A percentile compares a stretch with the other conserved stretches of the same genome.
Evolutionary conservation across 768 basidiomycete species (phyloP).

Genomic region (Podaxis carcinomalis): DNA sequence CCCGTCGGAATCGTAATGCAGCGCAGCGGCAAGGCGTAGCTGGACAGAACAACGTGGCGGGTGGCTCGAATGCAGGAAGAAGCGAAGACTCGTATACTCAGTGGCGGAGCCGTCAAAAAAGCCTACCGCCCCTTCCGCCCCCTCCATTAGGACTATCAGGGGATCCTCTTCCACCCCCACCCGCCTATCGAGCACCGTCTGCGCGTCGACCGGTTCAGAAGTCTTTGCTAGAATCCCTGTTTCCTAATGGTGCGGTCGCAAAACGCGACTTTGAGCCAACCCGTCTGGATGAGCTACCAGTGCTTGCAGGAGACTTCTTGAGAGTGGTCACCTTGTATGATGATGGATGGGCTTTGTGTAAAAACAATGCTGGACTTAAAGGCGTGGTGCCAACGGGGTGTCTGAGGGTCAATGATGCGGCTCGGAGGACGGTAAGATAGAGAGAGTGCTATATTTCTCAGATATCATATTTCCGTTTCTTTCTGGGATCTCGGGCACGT

Average conservation of each 20-base stretch:
- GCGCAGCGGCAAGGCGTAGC: background rate
- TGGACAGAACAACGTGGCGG: background rate
- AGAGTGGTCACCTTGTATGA: conserved; percentile 58
- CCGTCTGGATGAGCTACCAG: conserved; percentile 67
- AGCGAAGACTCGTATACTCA: background rate
- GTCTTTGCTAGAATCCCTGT: background rate
- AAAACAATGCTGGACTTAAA: conserved; percentile 50
- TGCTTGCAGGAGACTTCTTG: conserved; percentile 56
- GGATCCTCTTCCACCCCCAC: background rate
- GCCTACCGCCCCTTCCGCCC: background rate
- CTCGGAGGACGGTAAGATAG: background rate
- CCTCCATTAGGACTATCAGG: background rate
- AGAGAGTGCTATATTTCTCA: too few species aligned
- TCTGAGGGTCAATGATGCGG: conserved; percentile 23
- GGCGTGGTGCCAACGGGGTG: conserved; percentile 81
- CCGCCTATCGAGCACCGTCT: background rate
- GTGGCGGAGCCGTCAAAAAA: background rate
- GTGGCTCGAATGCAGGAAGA: background rate
- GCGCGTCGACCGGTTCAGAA: background rate
- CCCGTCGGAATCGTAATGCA: background rate
- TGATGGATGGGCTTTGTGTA: conserved; percentile 73
- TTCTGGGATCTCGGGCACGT: background rate
- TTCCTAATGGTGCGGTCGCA: conserved; percentile 34
- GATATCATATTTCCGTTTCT: background rate
- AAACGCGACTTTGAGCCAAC: conserved; percentile 56